Base-by-base conservation (phyloP, 2,329 filamentous ascomycete genomes). In the Fusarium citri region DNA sequence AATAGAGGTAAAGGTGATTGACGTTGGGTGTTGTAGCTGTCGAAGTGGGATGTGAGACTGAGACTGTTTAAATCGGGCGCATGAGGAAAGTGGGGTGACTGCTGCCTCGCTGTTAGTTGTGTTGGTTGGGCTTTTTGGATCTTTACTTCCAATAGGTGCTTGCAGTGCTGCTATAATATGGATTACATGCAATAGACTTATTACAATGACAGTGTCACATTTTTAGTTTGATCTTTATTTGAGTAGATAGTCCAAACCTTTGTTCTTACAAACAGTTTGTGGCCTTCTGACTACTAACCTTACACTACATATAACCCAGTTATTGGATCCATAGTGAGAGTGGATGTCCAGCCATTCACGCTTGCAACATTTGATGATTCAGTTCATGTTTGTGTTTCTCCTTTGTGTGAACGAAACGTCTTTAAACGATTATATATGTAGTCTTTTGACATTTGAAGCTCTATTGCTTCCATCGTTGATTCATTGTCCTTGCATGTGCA, bases 1-100 rank as follows among this genome's bases (percentile, higher is more conserved):
- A 25, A 43, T 25, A 45, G 37, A 64, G 53, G 60, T 55, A 30
- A 31, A 46, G 23, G 46, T 53, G 46, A 54, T 42, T 23, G 49
- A 51, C 6, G 31, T 26, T 28, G 25, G 23, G n/a, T 41, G 62
- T 66, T 68, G 53, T 53, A 46, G 58, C 64, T 45, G 60, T 22
- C 25, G 41, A 66, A 40, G 68, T 69, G 64, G 65, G 51, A 55
- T 59, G 67, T 55, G 65, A 40, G 30, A 55, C 40, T 57, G 28
- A 25, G 26, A 41, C 64, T 46, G 42, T 66, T 63, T 57, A 57
- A 67, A 60, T 61, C 41, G 56, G 55, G 54, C 54, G 43, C 54
- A 61, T 57, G 42, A 72, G 66, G 66, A 66, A 66, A 71, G 68
- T 72, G 64, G 68, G 68, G 64, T 50, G 56, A 26, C 42, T 42